Evolutionary conservation across 306 rosid species (phyloP).

Genomic region (Oemleria cerasiformis): DNA sequence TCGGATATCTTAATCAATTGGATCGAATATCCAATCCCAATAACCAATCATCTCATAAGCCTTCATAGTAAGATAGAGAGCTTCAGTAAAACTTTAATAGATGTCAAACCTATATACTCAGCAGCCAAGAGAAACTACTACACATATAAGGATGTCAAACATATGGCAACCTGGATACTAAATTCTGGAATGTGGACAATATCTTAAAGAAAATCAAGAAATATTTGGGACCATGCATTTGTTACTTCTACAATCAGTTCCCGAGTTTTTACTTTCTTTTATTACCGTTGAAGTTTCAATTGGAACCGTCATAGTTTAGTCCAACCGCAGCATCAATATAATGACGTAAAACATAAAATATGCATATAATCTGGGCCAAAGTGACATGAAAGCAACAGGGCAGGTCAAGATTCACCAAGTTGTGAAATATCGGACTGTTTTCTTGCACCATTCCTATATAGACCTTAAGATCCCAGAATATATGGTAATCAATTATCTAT

Average conservation of each 20-base stretch:
- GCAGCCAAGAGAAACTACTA: neutral
- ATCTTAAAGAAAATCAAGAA: neutral
- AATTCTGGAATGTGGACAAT: neutral
- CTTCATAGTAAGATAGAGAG: neutral
- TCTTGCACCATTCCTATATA: neutral
- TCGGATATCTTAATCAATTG: neutral
- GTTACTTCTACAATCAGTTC: neutral
- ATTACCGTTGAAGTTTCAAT: neutral
- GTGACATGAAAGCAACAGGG: neutral
- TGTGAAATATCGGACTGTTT: neutral
- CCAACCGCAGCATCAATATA: neutral
- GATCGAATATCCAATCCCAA: conserved; percentile 2
- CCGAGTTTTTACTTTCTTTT: neutral
- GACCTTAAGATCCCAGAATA: neutral
- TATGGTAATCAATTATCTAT: neutral
- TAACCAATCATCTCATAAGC: neutral
- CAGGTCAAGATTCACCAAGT: neutral
- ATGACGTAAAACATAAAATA: neutral
- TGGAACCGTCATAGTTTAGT: neutral
- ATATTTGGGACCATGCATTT: neutral
- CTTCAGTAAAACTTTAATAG: neutral
- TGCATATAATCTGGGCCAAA: neutral
- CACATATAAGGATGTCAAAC: neutral
- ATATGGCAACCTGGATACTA: neutral
- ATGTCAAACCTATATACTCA: neutral